Evolutionary conservation across 441 rosid species (phyloP).

Genomic region (Corymbia calophylla): DNA sequence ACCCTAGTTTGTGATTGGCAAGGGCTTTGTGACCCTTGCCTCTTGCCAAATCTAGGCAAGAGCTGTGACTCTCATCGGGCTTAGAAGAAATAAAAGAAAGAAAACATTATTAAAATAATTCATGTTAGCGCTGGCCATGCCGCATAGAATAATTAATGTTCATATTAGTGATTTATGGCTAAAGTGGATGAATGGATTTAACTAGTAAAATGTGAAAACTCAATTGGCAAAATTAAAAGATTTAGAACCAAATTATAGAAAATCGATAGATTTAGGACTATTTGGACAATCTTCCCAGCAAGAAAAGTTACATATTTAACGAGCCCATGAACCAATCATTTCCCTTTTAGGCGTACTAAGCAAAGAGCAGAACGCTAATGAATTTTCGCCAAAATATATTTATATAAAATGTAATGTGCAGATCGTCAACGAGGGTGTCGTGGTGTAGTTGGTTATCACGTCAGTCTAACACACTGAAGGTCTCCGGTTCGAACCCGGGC

Average conservation of each 20-base stretch:
- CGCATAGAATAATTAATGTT: rapidly evolving
- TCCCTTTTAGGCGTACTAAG: not conserved
- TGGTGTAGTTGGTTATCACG: constrained; percentile 99
- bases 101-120: too few relatives aligned
- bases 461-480: constrained; percentile 99
- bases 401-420: rapidly evolving
- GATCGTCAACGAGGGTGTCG: constrained; percentile 11
- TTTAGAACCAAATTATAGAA: too few relatives aligned
- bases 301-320: not conserved
- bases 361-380: too few relatives aligned
- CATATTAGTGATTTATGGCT: rapidly evolving
- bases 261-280: too few relatives aligned
- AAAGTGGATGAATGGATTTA: rapidly evolving
- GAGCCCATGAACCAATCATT: not conserved
- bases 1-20: too few relatives aligned
- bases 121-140: rapidly evolving
- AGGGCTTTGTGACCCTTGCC: too few relatives aligned
- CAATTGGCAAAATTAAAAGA: not conserved
- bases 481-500: constrained; percentile 91
- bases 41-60: rapidly evolving
- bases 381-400: too few relatives aligned
- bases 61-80: rapidly evolving
- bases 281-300: not conserved
- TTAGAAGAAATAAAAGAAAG: rapidly evolving
- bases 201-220: too few relatives aligned